Base-by-base conservation (phyloP, 768 basidiomycete species). In the Neoboletus magnificus region DNA sequence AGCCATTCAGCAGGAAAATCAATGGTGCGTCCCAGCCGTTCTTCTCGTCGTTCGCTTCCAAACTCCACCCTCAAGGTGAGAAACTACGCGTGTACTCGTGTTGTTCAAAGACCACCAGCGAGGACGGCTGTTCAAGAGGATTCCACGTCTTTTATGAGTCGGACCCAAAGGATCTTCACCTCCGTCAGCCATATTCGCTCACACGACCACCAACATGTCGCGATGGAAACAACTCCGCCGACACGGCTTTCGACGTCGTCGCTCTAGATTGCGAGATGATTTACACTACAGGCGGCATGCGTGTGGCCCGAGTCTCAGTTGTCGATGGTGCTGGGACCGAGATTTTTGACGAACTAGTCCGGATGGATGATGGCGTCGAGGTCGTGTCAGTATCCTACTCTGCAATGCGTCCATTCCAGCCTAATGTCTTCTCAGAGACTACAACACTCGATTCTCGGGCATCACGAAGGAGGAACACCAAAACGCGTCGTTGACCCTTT, bases 231-330 rank as follows among this genome's bases (percentile, higher is more conserved):
- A 23, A 33, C 16, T 10, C 50, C 50, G 43, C 64, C 1, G 74
- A 75, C 49, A 69, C 74, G 2, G 75, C 80, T 1, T 73, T 92
- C 43, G 90, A 94, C 54, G 82, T 98, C 5, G 90, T 86, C 6
- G 92, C 92, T 0, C 76, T 98, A 48, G 97, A 99, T 69, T 98
- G 97, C 66, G 97, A 99, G 72, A 93, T 98, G 91, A 79, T 98
- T 10, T 93, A 95, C 73, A 90, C 93, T 0, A 98, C 95, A 0
- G 91, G 89, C 5, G 97, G 97, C 0, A 84, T 93, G 80, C 85
- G 88, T 22, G 84, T 97, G 4, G 96, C 93, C 3, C 82, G 97
- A 4, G 85, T 97, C 2, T 97, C 95, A 0, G 83, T 96, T 8
- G 83, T 98, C 2, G 89, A 96, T 66, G 87, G 85, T 9, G 68